Evolutionary conservation across 352 stramenopile genomes (phyloP), one percentile per base, ranked within the genome.

Genomic region (Globisporangium carolinianum): DNA sequence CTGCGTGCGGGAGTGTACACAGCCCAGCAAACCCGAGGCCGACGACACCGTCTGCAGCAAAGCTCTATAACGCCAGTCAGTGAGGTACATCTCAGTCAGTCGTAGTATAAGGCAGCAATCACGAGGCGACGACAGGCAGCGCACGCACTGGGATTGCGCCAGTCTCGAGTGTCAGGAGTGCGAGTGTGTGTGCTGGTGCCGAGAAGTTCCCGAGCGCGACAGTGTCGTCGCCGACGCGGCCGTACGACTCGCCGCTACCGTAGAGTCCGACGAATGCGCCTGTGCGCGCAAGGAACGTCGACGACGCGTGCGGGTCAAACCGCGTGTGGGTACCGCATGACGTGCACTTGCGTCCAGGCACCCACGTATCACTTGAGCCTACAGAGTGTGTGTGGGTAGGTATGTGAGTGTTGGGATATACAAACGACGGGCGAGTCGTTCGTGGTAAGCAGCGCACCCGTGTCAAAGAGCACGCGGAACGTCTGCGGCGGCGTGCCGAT

Each of bases 1-100:
- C 24, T 41, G 73, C 63, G 42, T 71, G 62, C 6, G 55, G 47
- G 42, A 87, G 74, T 51, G 84, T 84, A 62, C 69, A 71, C 54
- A 87, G 69, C n/a, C 75, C 75, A 1, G 8, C 47, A 37, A 88
- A 86, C 15, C 65, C 77, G 15, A 88, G 49, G 2, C 75, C 77
- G 41, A 82, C 53, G 47, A 88, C 79, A 12, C 77, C 77, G 58
- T 88, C 77, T 36, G 67, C 72, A 50, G 71, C 58, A 47, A 88
- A 82, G 1, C 32, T 57, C 67, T 79, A 12, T 41, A 15, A 43
- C 32, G 14, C 24, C 24, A 32, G 24, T 32, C 24, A 32, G 24
- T 32, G 2, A 32, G 24, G 24, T 32, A 32, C 24, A 32, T 1
- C 24, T 32, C 24, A 32, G 24, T 2, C 24, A 32, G 1, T 32